Evolutionary conservation across 1,139 yeast species (phyloP).

Genomic region (Yamadazyma dendronema): DNA sequence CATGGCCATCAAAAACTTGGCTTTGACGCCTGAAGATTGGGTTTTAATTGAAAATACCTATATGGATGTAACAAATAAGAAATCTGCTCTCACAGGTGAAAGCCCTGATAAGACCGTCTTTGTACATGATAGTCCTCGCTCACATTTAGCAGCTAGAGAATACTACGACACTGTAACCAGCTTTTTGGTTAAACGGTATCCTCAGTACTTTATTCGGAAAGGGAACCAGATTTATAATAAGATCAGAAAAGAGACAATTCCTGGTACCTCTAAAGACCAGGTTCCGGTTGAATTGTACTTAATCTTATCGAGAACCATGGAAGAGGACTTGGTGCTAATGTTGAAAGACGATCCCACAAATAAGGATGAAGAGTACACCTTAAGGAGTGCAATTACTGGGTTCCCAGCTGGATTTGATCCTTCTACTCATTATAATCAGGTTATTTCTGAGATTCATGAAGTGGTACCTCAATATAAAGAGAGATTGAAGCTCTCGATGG

Average conservation of each 20-base stretch:
- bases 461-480: constrained; percentile 43
- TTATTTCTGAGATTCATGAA: constrained; percentile 37
- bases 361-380: constrained; percentile 33
- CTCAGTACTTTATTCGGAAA: constrained; percentile 27
- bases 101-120: constrained; percentile 24
- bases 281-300: constrained; percentile 22
- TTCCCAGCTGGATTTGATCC: constrained; percentile 48
- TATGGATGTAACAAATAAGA: constrained; percentile 20
- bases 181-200: constrained; percentile 32
- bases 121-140: constrained; percentile 18
- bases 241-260: constrained; percentile 30
- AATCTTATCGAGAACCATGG: constrained; percentile 29
- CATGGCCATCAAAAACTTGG: constrained; percentile 36
- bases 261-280: constrained; percentile 16
- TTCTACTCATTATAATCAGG: constrained; percentile 28
- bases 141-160: constrained; percentile 30
- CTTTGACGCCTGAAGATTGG: constrained; percentile 35
- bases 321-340: constrained; percentile 41
- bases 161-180: constrained; percentile 28
- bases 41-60: constrained; percentile 39
- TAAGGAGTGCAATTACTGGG: constrained; percentile 36
- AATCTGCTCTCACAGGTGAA: constrained; percentile 20
- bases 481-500: constrained; percentile 36
- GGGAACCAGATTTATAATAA: constrained; percentile 21
- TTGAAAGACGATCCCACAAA: constrained; percentile 35